These are phyloP conservation scores for Plasmodium coatneyi DNA, from an alignment of 169 alveolate genomes.

Conservation along the genomic window DNA sequence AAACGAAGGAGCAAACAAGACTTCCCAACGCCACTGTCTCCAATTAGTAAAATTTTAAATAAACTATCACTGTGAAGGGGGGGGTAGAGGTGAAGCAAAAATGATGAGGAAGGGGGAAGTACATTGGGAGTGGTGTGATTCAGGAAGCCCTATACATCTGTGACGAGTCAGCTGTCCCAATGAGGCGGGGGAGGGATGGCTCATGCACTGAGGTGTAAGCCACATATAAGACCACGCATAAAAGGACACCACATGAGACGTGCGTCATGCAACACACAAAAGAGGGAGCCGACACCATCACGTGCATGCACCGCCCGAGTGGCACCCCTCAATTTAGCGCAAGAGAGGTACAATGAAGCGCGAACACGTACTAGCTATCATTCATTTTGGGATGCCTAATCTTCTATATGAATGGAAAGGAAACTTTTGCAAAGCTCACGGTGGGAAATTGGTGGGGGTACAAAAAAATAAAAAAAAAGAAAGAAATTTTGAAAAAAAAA, in stretches of 20 bases:
- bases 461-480: background rate
- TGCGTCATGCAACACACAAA: background rate
- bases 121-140: background rate
- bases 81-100: background rate
- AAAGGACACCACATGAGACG: background rate
- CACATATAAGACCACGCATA: background rate
- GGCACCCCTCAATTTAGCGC: background rate
- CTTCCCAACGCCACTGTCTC: slow-evolving; percentile 99
- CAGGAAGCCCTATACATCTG: background rate
- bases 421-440: background rate
- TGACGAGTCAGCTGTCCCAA: background rate
- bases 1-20: slow-evolving; percentile 96
- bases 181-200: background rate
- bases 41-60: slow-evolving; percentile 96
- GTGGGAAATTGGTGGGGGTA: background rate
- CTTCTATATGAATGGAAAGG: slow-evolving; percentile 19
- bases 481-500: slow-evolving; percentile 14
- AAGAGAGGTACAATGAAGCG: background rate
- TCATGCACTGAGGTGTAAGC: background rate
- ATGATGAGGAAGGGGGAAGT: background rate
- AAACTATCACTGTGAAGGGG: slow-evolving; percentile 89
- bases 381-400: slow-evolving; percentile 38
- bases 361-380: slow-evolving; percentile 60
- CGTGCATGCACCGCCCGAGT: background rate
- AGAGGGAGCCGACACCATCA: background rate